phyloP scores from a whole-genome alignment of 2,329 filamentous ascomycete genomes.

The Aspergillus unguis region DNA sequence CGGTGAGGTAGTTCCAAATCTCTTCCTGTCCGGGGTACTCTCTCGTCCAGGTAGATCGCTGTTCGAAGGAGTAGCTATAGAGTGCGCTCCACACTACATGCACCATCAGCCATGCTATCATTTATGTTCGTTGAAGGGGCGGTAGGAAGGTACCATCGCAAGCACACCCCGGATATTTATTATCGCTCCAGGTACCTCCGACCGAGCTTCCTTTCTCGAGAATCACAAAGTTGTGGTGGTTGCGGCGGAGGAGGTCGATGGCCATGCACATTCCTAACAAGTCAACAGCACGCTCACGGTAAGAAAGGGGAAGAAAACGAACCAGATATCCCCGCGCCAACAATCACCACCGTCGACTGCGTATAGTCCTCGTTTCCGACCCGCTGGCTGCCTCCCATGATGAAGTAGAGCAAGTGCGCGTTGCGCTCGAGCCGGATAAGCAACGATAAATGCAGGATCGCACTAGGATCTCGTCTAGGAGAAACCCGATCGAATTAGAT shows the following conservation, averaged over 20 bases:
- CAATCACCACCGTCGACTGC: slow-evolving; percentile 55
- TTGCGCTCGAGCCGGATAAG: no score
- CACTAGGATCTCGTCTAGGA: no score
- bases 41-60: slow-evolving; percentile 57
- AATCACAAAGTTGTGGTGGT: slow-evolving; percentile 53
- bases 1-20: slow-evolving; percentile 54
- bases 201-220: slow-evolving; percentile 54
- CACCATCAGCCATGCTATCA: neutral
- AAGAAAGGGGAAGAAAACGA: slow-evolving; percentile 5
- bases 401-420: neutral
- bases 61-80: slow-evolving; percentile 61
- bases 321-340: slow-evolving; percentile 56
- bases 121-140: no score
- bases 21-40: slow-evolving; percentile 61
- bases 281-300: neutral
- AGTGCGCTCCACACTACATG: slow-evolving; percentile 50
- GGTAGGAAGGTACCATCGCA: slow-evolving; percentile 43
- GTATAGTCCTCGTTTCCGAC: slow-evolving; percentile 50
- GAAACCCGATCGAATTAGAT: no score
- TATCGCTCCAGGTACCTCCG: slow-evolving; percentile 56
- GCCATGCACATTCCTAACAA: slow-evolving; percentile 52
- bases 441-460: no score
- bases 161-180: slow-evolving; percentile 56
- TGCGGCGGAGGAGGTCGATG: slow-evolving; percentile 54
- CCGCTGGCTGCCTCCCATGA: neutral